Evolutionary conservation across 768 basidiomycete genomes (phyloP).

Genomic region (Pleurotus tuoliensis): DNA sequence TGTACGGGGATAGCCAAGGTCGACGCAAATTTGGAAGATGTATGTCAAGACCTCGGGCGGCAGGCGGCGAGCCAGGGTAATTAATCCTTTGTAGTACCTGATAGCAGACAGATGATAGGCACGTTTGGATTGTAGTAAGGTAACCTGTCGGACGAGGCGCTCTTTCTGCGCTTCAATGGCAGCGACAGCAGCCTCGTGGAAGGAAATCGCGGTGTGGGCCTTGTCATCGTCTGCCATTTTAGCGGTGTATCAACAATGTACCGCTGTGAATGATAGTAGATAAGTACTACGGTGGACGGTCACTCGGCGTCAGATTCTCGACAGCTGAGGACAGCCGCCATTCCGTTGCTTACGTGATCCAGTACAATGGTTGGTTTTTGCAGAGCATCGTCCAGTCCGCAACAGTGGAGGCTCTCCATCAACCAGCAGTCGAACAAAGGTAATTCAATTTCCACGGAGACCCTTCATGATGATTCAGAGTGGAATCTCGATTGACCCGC

Average conservation of each 20-base stretch:
- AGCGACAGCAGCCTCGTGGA: slow-evolving; percentile 38
- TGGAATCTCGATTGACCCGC: slow-evolving; percentile 82
- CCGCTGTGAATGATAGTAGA: background rate
- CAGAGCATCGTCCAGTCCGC: background rate
- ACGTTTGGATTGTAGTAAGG: slow-evolving; percentile 39
- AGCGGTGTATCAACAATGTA: background rate
- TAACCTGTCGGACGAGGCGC: slow-evolving; percentile 32
- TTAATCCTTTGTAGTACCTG: slow-evolving; percentile 38
- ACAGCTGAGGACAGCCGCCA: too few relatives aligned
- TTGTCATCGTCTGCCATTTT: slow-evolving; percentile 13
- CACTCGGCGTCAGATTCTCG: too few relatives aligned
- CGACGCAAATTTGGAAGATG: slow-evolving; percentile 50
- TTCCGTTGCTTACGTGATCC: too few relatives aligned
- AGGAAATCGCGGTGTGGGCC: slow-evolving; percentile 19
- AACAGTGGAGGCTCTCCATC: background rate
- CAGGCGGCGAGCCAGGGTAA: slow-evolving; percentile 53
- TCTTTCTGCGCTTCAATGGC: slow-evolving; percentile 41
- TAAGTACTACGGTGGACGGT: too few relatives aligned
- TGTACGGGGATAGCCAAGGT: slow-evolving; percentile 48
- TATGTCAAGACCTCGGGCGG: slow-evolving; percentile 50
- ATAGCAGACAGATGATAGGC: slow-evolving; percentile 38
- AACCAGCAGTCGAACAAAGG: background rate
- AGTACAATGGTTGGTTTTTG: too few relatives aligned
- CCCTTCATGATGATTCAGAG: slow-evolving; percentile 73
- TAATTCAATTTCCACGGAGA: background rate